These are phyloP conservation scores for Metschnikowia matae DNA, from an alignment of 805 yeast genomes.

Conservation along the genomic window DNA sequence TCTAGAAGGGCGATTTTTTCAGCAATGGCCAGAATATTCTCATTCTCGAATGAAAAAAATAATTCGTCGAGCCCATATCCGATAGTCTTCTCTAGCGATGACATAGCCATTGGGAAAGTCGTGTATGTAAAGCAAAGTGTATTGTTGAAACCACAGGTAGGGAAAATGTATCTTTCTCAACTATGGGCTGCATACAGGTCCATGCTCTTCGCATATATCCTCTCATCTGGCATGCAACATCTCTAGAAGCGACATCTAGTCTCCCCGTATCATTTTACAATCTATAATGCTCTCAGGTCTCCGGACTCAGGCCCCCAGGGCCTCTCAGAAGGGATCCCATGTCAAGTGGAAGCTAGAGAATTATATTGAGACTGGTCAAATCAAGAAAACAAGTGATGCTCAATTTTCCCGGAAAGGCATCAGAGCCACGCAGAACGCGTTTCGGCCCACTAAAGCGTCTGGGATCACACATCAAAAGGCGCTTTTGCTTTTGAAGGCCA, in stretches of 20 bases:
- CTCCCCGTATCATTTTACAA: no score
- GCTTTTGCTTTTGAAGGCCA: slow-evolving; percentile 26
- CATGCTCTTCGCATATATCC: neutral
- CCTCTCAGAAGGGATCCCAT: neutral
- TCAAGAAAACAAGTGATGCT: slow-evolving; percentile 16
- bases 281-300: neutral
- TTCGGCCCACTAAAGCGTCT: neutral
- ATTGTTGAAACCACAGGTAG: neutral
- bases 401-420: slow-evolving; percentile 14
- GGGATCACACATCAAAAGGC: slow-evolving; percentile 20
- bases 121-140: neutral
- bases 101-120: neutral
- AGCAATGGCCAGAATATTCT: neutral
- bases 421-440: slow-evolving; percentile 6
- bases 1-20: neutral
- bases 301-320: neutral
- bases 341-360: slow-evolving; percentile 22
- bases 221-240: neutral
- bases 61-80: neutral
- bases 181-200: neutral
- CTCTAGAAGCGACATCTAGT: neutral
- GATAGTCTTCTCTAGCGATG: neutral
- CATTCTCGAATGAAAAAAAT: neutral
- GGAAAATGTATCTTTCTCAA: neutral
- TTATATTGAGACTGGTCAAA: slow-evolving; percentile 28